Conservation (phyloP, 2,329 filamentous ascomycete species). For the Fusarium sp. region DNA sequence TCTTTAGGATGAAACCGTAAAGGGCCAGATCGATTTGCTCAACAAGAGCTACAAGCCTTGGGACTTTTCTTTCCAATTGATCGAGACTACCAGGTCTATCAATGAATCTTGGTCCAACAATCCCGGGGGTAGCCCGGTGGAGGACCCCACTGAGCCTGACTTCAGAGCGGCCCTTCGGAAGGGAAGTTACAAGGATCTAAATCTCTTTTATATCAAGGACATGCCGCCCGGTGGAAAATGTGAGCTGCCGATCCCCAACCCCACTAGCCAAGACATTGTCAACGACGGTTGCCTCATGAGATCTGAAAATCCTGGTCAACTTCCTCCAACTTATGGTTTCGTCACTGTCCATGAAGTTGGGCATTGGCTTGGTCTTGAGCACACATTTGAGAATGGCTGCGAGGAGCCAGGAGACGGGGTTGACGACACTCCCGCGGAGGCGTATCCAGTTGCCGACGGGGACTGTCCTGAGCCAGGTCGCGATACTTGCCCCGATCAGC, state of each 20-base stretch:
- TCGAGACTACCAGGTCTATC: conserved; percentile 12
- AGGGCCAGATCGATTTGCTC: conserved; percentile 1
- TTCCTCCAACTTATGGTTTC: background rate
- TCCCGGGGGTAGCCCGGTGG: background rate
- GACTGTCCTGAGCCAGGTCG: background rate
- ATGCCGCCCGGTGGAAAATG: conserved; percentile 18
- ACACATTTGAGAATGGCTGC: conserved; percentile 28
- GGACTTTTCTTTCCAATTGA: conserved; percentile 19
- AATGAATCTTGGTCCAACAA: conserved; percentile 6
- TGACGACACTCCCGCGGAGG: conserved; percentile 23
- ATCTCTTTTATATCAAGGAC: conserved; percentile 9
- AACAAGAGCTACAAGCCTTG: conserved; percentile 14
- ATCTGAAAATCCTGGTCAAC: background rate
- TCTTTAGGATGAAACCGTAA: conserved; percentile 2
- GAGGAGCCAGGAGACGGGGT: conserved; percentile 24
- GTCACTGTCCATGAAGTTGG: conserved; percentile 22
- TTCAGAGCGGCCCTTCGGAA: conserved; percentile 9
- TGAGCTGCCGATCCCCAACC: conserved; percentile 16
- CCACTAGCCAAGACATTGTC: background rate
- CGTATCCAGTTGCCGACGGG: background rate
- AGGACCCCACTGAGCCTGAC: background rate
- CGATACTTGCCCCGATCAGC: conserved; percentile 24
- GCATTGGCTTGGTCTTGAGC: conserved; percentile 26
- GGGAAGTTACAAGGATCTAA: conserved; percentile 23
- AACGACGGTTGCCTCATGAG: conserved; percentile 26